Base-by-base conservation (phyloP, 805 yeast species). In the Myxozyma neotropica region DNA sequence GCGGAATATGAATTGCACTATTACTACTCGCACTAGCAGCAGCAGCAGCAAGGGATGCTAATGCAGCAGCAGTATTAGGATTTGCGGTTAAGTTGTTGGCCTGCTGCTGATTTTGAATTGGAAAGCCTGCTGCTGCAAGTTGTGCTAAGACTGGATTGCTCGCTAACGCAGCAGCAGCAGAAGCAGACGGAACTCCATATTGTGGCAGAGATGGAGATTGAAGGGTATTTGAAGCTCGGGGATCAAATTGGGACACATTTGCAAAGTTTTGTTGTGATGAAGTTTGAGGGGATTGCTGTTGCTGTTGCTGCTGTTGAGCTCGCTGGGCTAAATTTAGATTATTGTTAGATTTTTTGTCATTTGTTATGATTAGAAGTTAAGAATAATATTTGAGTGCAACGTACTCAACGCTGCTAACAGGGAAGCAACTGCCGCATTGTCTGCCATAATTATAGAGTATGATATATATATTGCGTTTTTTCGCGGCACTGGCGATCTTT, bases 321-420 rank as follows among this genome's bases (percentile, higher is more conserved):
- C 66, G 48, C 52, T 61, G 64, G 12, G 65, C 66, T 61, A 49
- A 17, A 46, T 52, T n/a, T 4, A 4, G 33, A 21, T 13, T 40
- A 26, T 24, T 17, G 40, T 33, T 47, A 17, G 26, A 29, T 13
- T 24, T 17, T 4, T 10, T 4, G 17, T 7, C 23, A 19, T 29
- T 23, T 8, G 27, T 27, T 19, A 44, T 39, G 2, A 17, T 5
- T n/a, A 27, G 49, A 55, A 52, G 59, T 55, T 12, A 62, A 27
- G 21, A 10, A n/a, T 13, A 45, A 45, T 27, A 45, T 23, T 17
- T 26, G n/a, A 45, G 38, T 8, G 10, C 2, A n/a, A 35, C 31
- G 50, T 62, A 62, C 66, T 62, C 19, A 62, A 36, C 17, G 65
- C 65, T 12, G 64, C 66, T n/a, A 62, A 57, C 19, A 62, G 58